Percentiles rank a stretch among this genome's conserved stretches.
phyloP scores from a whole-genome alignment of 2,329 filamentous ascomycete species.

The Talaromyces rugulosus region DNA sequence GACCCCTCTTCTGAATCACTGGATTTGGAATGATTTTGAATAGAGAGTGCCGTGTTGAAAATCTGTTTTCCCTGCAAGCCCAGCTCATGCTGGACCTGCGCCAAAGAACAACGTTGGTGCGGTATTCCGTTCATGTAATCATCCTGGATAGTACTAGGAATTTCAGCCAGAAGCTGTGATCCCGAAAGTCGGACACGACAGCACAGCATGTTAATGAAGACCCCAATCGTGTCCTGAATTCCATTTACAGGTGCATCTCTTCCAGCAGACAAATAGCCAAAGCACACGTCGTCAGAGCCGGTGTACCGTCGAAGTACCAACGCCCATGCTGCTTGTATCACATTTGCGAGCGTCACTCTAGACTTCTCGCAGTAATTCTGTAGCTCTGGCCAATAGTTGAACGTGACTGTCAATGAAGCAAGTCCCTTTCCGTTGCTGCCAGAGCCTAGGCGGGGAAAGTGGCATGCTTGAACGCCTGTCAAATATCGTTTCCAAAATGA shows the following conservation, averaged over 20 bases:
- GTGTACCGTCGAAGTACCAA: slow-evolving; percentile 32
- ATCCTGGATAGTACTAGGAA: slow-evolving; percentile 42
- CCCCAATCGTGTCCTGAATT: slow-evolving; percentile 45
- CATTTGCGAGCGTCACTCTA: slow-evolving; percentile 31
- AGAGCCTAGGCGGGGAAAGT: slow-evolving; percentile 19
- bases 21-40: slow-evolving; percentile 31
- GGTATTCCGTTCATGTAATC: slow-evolving; percentile 45
- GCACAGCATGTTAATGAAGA: slow-evolving; percentile 54
- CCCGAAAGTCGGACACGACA: slow-evolving; percentile 41
- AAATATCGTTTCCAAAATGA: slow-evolving; percentile 34
- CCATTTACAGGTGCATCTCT: slow-evolving; percentile 43
- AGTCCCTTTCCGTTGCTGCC: slow-evolving; percentile 16
- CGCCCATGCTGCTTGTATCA: slow-evolving; percentile 37
- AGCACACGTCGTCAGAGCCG: slow-evolving; percentile 35
- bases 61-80: slow-evolving; percentile 30
- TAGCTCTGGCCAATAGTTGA: slow-evolving; percentile 26
- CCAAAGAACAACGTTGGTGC: slow-evolving; percentile 49
- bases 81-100: slow-evolving; percentile 43
- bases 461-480: slow-evolving; percentile 27
- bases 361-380: slow-evolving; percentile 28
- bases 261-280: slow-evolving; percentile 39
- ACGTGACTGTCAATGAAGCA: slow-evolving; percentile 24
- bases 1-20: slow-evolving; percentile 21
- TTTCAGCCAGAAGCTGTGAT: slow-evolving; percentile 33
- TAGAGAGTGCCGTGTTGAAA: slow-evolving; percentile 41